Evolutionary conservation across 2,329 filamentous ascomycete genomes (phyloP).

Genomic region (Trichoderma guizhouense): DNA sequence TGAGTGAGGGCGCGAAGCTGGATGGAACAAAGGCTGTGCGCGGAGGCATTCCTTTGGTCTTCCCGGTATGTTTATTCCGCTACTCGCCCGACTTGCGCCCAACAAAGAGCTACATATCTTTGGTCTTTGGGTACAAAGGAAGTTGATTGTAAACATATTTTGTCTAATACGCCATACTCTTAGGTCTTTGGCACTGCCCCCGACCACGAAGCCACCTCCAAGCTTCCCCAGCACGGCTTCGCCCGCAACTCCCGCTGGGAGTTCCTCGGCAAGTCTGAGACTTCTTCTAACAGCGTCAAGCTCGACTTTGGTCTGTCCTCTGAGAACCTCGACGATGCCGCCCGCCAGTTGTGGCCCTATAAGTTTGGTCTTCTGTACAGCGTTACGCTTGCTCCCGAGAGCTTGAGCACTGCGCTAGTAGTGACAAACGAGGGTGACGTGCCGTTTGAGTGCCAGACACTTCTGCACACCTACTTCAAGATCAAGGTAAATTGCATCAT

Average conservation of each 20-base stretch:
- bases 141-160: background rate
- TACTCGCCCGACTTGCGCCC: background rate
- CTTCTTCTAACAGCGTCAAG: constrained; percentile 67
- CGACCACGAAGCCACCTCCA: constrained; percentile 69
- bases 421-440: constrained; percentile 82
- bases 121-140: background rate
- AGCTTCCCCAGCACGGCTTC: constrained; percentile 91
- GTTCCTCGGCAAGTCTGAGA: constrained; percentile 77
- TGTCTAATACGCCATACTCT: background rate
- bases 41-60: constrained; percentile 88
- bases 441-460: constrained; percentile 84
- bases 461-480: constrained; percentile 87
- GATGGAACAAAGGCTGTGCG: constrained; percentile 88
- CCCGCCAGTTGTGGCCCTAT: constrained; percentile 74
- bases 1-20: constrained; percentile 74
- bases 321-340: constrained; percentile 64
- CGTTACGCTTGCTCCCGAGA: constrained; percentile 74
- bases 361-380: constrained; percentile 91
- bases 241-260: constrained; percentile 89
- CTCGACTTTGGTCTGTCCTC: constrained; percentile 90
- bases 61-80: constrained; percentile 64
- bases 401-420: constrained; percentile 75
- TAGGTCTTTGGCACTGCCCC: constrained; percentile 84
- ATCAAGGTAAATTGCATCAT: constrained; percentile 59
- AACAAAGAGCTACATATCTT: background rate